phyloP scores from a whole-genome alignment of 192 early-diverging fungal species.

The Backusella tuberculispora region DNA sequence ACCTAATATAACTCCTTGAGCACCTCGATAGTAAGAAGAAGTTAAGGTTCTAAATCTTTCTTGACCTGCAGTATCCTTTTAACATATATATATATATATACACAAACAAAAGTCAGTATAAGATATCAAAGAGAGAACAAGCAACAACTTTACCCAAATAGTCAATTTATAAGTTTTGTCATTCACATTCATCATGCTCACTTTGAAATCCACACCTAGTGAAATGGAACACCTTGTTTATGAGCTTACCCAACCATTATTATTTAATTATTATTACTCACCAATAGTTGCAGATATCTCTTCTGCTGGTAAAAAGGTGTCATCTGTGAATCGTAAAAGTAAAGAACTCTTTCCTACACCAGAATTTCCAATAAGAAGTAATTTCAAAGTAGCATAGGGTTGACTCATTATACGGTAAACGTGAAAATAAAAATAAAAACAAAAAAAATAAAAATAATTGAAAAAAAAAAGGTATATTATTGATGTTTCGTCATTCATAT shows the following conservation, averaged over 20 bases:
- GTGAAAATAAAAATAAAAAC: neutral
- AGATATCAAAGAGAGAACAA: no score
- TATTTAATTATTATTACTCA: slow-evolving; percentile 30
- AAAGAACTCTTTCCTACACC: slow-evolving; percentile 95
- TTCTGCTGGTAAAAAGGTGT: slow-evolving; percentile 90
- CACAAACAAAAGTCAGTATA: neutral
- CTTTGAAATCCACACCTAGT: slow-evolving; percentile 97
- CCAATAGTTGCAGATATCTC: slow-evolving; percentile 89
- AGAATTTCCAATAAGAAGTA: slow-evolving; percentile 94
- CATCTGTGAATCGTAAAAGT: slow-evolving; percentile 92
- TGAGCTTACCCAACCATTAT: no score
- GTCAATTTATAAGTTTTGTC: slow-evolving; percentile 92
- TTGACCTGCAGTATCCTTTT: slow-evolving; percentile 98
- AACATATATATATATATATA: slow-evolving; percentile 8
- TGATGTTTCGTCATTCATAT: slow-evolving; percentile 1
- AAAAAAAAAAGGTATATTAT: neutral
- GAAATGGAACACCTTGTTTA: neutral
- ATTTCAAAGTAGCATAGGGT: slow-evolving; percentile 79
- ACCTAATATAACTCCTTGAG: slow-evolving; percentile 96
- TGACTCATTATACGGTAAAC: slow-evolving; percentile 5
- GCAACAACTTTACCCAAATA: slow-evolving; percentile 76
- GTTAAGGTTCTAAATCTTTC: slow-evolving; percentile 99
- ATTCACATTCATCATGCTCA: slow-evolving; percentile 85
- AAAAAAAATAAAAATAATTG: neutral
- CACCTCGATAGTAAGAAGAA: slow-evolving; percentile 95